These are phyloP conservation scores for Solanum tarijense DNA, from an alignment of 257 asterid genomes.

Conservation along the genomic window DNA sequence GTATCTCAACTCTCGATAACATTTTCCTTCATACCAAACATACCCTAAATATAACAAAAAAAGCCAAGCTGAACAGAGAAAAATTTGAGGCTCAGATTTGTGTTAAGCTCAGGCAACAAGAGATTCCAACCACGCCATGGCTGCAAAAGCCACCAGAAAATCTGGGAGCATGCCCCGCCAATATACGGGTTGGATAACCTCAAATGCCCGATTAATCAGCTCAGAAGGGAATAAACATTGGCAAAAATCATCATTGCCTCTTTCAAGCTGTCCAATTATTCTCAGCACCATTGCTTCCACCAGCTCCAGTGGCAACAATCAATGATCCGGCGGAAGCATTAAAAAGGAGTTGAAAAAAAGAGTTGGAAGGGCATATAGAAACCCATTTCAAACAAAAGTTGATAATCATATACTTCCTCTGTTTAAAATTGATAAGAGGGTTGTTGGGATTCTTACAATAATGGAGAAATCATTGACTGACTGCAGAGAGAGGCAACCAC, in stretches of 20 bases:
- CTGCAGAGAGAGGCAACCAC: conserved; percentile 50
- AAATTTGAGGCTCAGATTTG: neutral
- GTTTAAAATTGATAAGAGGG: neutral
- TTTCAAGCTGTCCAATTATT: neutral
- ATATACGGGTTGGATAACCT: neutral
- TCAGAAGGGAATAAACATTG: neutral
- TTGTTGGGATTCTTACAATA: neutral
- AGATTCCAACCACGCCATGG: neutral
- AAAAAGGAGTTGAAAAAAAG: neutral
- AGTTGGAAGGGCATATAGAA: neutral
- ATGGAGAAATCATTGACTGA: conserved; percentile 11
- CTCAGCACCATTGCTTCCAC: neutral
- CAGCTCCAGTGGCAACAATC: neutral
- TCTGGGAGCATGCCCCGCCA: neutral
- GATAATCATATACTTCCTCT: neutral
- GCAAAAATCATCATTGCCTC: conserved; percentile 6
- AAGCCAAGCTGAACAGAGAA: neutral
- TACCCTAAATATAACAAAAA: neutral
- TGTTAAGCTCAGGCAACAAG: neutral
- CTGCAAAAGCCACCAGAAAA: neutral
- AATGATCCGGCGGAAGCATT: neutral
- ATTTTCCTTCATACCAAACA: neutral
- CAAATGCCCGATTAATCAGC: neutral
- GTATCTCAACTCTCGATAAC: neutral
- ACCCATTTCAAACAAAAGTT: neutral